A percentile compares a stretch with the other conserved stretches of the same genome.
Conservation (phyloP, 2,329 filamentous ascomycete genomes). For the Colletotrichum melonis region DNA sequence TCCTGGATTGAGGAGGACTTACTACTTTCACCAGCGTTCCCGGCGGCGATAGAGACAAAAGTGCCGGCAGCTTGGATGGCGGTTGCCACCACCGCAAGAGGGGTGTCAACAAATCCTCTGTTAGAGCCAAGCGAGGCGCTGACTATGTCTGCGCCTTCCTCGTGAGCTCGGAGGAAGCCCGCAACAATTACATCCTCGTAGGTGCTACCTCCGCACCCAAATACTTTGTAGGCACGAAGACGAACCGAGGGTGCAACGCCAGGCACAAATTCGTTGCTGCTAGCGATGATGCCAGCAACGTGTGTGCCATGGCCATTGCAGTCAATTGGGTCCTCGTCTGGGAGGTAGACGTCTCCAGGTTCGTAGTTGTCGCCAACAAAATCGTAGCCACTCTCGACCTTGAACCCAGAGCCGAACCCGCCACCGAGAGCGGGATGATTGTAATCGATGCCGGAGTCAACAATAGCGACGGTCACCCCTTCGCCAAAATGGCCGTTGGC, state of each 20-base stretch:
- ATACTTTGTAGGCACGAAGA: conserved; percentile 53
- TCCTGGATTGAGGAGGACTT: too few relatives aligned
- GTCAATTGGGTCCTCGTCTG: conserved; percentile 53
- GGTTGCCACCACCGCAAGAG: neutral
- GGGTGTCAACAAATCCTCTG: conserved; percentile 40
- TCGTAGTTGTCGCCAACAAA: conserved; percentile 54
- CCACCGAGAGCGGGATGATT: conserved; percentile 62
- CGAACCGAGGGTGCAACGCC: conserved; percentile 54
- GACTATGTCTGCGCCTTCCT: conserved; percentile 46
- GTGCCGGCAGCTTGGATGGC: conserved; percentile 7
- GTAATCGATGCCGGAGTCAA: conserved; percentile 59
- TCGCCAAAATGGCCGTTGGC: neutral
- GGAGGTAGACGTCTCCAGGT: conserved; percentile 44
- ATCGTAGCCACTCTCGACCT: conserved; percentile 59
- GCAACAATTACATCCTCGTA: conserved; percentile 32
- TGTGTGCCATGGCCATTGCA: conserved; percentile 39
- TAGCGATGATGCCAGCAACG: conserved; percentile 27
- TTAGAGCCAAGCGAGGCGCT: conserved; percentile 41
- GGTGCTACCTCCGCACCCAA: conserved; percentile 41
- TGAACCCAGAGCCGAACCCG: conserved; percentile 61
- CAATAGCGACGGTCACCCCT: conserved; percentile 24
- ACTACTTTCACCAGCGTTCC: conserved; percentile 11
- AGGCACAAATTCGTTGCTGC: conserved; percentile 46
- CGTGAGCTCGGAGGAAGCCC: conserved; percentile 35
- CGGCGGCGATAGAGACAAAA: conserved; percentile 16